These are phyloP conservation scores for Scenedesmus sp. DNA, from an alignment of 163 green algal species.

Conservation along the genomic window DNA sequence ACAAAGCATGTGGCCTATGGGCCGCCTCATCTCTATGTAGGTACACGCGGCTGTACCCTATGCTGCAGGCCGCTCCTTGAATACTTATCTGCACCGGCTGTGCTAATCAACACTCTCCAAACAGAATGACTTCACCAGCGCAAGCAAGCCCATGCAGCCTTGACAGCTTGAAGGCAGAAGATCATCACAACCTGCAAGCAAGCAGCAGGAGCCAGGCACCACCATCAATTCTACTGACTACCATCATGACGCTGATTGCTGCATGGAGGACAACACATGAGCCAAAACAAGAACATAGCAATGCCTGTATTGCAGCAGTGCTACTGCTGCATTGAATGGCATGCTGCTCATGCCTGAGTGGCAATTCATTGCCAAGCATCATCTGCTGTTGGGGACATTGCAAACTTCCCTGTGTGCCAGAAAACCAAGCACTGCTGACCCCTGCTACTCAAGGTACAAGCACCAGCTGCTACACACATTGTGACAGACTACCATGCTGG, in stretches of 20 bases:
- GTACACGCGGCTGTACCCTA: no score
- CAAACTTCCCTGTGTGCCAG: no score
- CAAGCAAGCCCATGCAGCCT: constrained; percentile 16
- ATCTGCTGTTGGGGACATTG: no score
- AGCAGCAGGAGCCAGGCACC: not conserved
- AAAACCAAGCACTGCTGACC: no score
- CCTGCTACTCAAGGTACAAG: not conserved
- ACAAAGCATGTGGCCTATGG: no score
- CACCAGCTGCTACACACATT: not conserved
- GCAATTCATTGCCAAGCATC: not conserved
- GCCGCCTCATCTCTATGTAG: no score
- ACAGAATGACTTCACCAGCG: constrained; percentile 4
- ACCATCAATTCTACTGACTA: not conserved
- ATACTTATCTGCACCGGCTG: no score
- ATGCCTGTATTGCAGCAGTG: no score
- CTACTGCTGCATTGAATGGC: not conserved
- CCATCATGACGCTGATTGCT: not conserved
- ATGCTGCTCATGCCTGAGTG: not conserved
- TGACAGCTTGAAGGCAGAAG: constrained; percentile 40
- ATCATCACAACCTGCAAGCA: constrained; percentile 2
- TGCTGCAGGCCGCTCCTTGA: no score
- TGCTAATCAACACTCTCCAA: no score
- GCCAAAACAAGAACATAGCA: no score
- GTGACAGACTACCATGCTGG: no score
- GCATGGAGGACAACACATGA: not conserved